Evolutionary conservation across 768 basidiomycete species (phyloP), one percentile per base, ranked within the genome.

Genomic region (Tubosaeta sp.): DNA sequence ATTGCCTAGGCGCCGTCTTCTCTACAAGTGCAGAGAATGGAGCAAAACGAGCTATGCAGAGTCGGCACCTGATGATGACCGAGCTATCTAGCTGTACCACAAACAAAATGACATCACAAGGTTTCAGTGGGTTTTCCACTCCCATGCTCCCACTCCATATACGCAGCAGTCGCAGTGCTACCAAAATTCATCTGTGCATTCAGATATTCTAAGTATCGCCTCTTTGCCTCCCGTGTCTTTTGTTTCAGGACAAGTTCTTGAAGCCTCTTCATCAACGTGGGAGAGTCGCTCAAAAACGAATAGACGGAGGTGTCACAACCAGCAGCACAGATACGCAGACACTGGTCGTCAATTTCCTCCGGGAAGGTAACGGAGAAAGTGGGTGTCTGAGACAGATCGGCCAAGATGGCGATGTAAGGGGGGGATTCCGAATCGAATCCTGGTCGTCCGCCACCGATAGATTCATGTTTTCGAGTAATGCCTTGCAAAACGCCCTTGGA

Each of bases 1-100:
- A n/a, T n/a, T n/a, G n/a, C n/a, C n/a, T 47, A 38, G 31, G 27
- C 19, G 13, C 7, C 35, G 34, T 53, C 38, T 53, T 65, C 40
- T 29, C 54, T 27, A 27, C 58, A 30, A 44, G 32, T 14, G 16
- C 50, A 19, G 49, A 58, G 19, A 56, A 70, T 38, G 57, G 65
- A 30, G 70, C 71, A n/a, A 66, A 73, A 54, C 63, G 74, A 8
- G 71, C 68, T 1, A 71, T 75, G 72, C 53, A 65, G 45, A 67
- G 72, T 48, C 65, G 73, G 39, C 74, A 75, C 55, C 55, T 75
- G 16, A 73, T 68, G 64, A 75, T 75, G 73, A n/a, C n/a, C n/a
- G n/a, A n/a, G n/a, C n/a, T n/a, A n/a, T n/a, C n/a, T n/a, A n/a
- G n/a, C n/a, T n/a, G n/a, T n/a, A n/a, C n/a, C n/a, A n/a, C n/a